Base-by-base conservation (phyloP, 257 asterid genomes). In the Nicotiana knightiana region DNA sequence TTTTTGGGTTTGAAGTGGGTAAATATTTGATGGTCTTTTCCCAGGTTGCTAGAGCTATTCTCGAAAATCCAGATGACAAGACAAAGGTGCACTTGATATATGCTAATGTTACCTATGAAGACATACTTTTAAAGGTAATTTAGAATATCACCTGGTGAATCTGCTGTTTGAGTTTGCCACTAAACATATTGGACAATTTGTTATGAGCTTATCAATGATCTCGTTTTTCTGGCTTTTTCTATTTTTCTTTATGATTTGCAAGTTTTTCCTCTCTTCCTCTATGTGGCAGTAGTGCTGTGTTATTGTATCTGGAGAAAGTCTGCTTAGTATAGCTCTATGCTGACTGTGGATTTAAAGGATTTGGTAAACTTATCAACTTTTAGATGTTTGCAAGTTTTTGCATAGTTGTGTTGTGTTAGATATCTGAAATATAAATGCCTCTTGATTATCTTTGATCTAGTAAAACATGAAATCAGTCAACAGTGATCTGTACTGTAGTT, bases 21-120 rank as follows among this genome's bases (percentile, higher is more conserved):
- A 24, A 55, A 61, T 51, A 64, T 28, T 54, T 28, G 81, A 63
- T 67, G 67, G 77, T 71, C 84, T 81, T 21, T 76, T 16, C 83
- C 83, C 86, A 96, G 98, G 99, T 96, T 88, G 82, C 97, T 37
- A 86, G 98, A 89, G 98, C 99, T 51, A 92, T 96, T 87, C 89
- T 96, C 30, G 98, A 96, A 73, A 92, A 94, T 85, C 95, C 97
- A 33, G 85, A 55, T 11, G 99, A 94, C 89, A 87, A 66, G 30
- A 96, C 98, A 13, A 94, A 81, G 88, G 91, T 96, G 89, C 91
- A 93, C 83, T 87, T 96, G 85, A 90, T 96, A 30, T 96, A 96
- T 87, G 99, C 97, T 82, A 96, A 96, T 87, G 97, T 96, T 76
- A 89, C 97, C 5, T 82, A 79, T 17, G 99, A 96, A 67, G 99